Evolutionary conservation across 495 filamentous ascomycete genomes (phyloP), one percentile per base, ranked within the genome.

Genomic region (Lepidopterella palustris): DNA sequence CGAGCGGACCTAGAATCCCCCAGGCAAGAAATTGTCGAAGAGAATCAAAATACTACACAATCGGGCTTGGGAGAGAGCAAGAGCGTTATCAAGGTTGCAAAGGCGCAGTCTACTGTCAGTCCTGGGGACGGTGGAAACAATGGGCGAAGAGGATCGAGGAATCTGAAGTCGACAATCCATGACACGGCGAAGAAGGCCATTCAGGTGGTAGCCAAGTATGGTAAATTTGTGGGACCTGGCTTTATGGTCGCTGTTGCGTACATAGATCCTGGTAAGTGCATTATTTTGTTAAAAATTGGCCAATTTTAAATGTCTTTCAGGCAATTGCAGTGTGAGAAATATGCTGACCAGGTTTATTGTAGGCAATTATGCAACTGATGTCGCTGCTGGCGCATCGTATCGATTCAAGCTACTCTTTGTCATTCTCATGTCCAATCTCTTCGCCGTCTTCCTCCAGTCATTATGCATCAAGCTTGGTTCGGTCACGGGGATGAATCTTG

Each of bases 381-480:
- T 91, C 53, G 82, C 87, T 29, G 89, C 75, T 13, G 75, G 75
- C 6, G 73, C 75, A 21, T 62, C 63, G 5, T 77, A 67, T 63
- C 62, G 69, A 27, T 77, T 73, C 66, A 82, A 79, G 26, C 77
- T 92, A 10, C 81, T 95, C 15, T 92, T 93, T 72, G 83, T 93
- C 53, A 82, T 93, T 49, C 78, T 95, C 29, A 73, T 92, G 70
- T 89, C 88, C 55, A 95, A 95, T 63, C 69, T 93, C 49, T 89
- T 93, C 68, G 89, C 89, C 47, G 88, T 95, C 50, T 83, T 90
- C 64, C 74, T 95, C 32, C 89, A 95, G 70, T 86, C 85, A 6
- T 78, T 95, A 27, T 89, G 88, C 57, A 84, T 91, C 71, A 90
- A 91, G 70, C 79, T 95, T 15, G 89, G 89, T 13, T 86, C 85